A percentile compares a stretch with the other conserved stretches of the same genome.
phyloP scores from a whole-genome alignment of 2,329 filamentous ascomycete species.

The Cryphonectria nitschkei region DNA sequence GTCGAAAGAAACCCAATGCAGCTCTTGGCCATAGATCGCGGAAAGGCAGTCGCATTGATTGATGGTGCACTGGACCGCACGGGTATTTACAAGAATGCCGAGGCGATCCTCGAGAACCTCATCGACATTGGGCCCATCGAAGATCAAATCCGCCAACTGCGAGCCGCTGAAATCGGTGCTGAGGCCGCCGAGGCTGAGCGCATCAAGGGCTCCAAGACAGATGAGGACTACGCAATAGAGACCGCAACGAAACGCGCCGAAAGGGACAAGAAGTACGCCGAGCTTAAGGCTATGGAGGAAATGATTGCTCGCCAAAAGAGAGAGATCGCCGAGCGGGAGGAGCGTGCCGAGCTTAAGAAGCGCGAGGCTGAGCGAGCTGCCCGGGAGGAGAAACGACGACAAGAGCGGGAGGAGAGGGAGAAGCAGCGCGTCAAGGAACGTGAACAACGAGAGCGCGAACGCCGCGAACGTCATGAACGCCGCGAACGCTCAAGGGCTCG shows the following conservation, averaged over 20 bases:
- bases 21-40: constrained; percentile 72
- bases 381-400: constrained; percentile 39
- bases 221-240: constrained; percentile 73
- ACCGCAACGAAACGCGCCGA: constrained; percentile 63
- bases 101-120: constrained; percentile 67
- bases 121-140: constrained; percentile 73
- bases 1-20: constrained; percentile 74
- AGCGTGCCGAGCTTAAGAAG: constrained; percentile 43
- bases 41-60: constrained; percentile 74
- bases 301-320: constrained; percentile 62
- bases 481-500: constrained; percentile 45
- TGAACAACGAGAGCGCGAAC: constrained; percentile 50
- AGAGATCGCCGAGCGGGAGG: constrained; percentile 57
- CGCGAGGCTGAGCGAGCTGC: constrained; percentile 41
- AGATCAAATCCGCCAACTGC: constrained; percentile 68
- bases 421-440: constrained; percentile 48
- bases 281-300: constrained; percentile 62
- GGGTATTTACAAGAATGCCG: constrained; percentile 74
- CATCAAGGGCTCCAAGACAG: constrained; percentile 68
- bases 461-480: constrained; percentile 43
- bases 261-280: constrained; percentile 64
- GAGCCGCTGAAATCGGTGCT: constrained; percentile 69
- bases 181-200: constrained; percentile 70
- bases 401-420: constrained; percentile 43
- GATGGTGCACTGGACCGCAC: constrained; percentile 78